Evolutionary conservation across 164 flowering plant genomes (phyloP), one percentile per base, ranked within the genome.

Genomic region (Houttuynia cordata): DNA sequence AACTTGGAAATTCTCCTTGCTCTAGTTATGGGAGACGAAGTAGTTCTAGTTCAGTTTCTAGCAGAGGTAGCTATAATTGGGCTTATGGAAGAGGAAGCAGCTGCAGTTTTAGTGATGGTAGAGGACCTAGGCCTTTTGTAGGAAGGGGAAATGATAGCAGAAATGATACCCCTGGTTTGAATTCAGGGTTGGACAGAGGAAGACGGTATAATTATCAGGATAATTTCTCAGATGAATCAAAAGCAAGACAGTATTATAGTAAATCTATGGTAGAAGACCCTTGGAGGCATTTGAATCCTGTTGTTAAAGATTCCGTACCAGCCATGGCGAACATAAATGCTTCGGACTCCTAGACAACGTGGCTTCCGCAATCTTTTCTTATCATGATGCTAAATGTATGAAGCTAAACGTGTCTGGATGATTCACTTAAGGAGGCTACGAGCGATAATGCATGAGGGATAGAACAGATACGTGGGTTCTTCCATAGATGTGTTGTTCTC

Each of bases 261-360:
- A 76, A 68, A 66, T 85, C 90, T 63, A 87, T 90, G 95, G 61
- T 82, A 8, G 97, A 81, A 66, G 97, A 90, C 52, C 97, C 97
- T 12, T 87, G 95, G 97, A 68, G 75, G 71, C 52, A 49, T 30
- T 58, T 90, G 73, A 63, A 67, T 58, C 95, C 97, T 66, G 67
- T 81, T 23, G 24, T 76, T 30, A 78, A n/a, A n/a, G n/a, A n/a
- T n/a, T n/a, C n/a, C 84, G 81, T 53, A 15, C 34, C 23, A 20
- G 34, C 58, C 7, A 47, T 0, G 6, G 58, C 21, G 23, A 42
- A 47, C 45, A 24, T 3, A 21, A 24, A 50, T n/a, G 24, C 61
- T 15, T 54, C 69, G 0, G 68, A 21, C 24, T 57, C 69, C 6
- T 6, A 37, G 40, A 58, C 39, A 8, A 20, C 61, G 18, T 58